phyloP scores from a whole-genome alignment of 495 filamentous ascomycete genomes.

The Penicillium coprophilum region DNA sequence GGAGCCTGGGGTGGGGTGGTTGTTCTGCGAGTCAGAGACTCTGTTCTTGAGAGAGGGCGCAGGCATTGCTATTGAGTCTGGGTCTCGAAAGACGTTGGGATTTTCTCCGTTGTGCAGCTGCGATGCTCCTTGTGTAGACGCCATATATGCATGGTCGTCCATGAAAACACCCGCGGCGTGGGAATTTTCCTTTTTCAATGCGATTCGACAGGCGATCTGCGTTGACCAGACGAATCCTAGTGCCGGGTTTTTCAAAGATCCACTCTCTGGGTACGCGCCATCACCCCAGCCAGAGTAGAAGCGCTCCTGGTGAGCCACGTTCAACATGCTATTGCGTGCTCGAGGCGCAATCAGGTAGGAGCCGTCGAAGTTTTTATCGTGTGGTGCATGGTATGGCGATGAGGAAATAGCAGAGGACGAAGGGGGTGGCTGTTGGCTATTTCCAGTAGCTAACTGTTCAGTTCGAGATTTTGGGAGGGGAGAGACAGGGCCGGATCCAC shows the following conservation, averaged over 20 bases:
- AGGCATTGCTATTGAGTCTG: conserved; percentile 7
- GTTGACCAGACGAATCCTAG: conserved; percentile 89
- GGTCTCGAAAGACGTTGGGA: background rate
- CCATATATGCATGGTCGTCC: conserved; percentile 6
- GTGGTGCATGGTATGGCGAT: conserved; percentile 32
- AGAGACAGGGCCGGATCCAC: conserved; percentile 21
- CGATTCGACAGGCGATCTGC: conserved; percentile 78
- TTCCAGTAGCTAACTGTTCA: conserved; percentile 3
- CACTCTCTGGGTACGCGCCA: conserved; percentile 18
- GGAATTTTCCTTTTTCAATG: conserved; percentile 60
- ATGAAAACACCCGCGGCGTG: conserved; percentile 2
- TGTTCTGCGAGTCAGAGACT: background rate
- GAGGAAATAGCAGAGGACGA: conserved; percentile 35
- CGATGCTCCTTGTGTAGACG: conserved; percentile 5
- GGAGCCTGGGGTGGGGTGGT: background rate
- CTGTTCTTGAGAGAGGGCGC: background rate
- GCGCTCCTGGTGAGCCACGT: conserved; percentile 83
- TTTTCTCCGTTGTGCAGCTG: background rate
- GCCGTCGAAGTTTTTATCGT: conserved; percentile 42
- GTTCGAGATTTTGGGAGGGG: conserved; percentile 21
- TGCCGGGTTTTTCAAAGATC: conserved; percentile 72
- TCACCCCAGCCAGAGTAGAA: conserved; percentile 97
- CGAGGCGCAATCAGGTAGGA: conserved; percentile 42
- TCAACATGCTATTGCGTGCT: conserved; percentile 51
- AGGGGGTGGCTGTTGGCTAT: background rate